A percentile compares a stretch with the other conserved stretches of the same genome.
Conservation (phyloP, 768 basidiomycete species). For the Boletus pseudopeckii region DNA sequence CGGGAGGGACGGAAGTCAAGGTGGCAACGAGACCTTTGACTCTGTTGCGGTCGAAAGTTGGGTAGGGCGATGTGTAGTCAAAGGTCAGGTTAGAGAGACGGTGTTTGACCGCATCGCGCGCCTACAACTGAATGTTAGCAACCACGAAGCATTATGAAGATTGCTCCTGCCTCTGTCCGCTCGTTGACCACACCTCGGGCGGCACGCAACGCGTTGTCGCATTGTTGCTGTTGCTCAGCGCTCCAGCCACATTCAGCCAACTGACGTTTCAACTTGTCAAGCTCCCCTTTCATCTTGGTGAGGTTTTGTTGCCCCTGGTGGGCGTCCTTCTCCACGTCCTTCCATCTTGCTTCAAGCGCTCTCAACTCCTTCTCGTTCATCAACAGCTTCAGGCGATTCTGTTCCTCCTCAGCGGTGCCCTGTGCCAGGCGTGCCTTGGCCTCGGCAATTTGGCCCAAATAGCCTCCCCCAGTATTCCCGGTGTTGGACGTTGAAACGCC, state of each 20-base stretch:
- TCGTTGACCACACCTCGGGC: slow-evolving; percentile 53
- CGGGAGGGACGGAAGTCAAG: slow-evolving; percentile 71
- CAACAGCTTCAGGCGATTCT: slow-evolving; percentile 67
- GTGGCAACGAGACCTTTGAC: slow-evolving; percentile 92
- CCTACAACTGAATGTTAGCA: slow-evolving; percentile 38
- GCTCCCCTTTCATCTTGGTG: slow-evolving; percentile 51
- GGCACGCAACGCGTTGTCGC: slow-evolving; percentile 46
- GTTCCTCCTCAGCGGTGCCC: slow-evolving; percentile 80
- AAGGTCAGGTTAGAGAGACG: slow-evolving; percentile 75
- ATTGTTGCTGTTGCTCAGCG: slow-evolving; percentile 63
- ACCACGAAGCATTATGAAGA: background rate
- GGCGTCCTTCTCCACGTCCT: slow-evolving; percentile 81
- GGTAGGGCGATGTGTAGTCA: slow-evolving; percentile 71
- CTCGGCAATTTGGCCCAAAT: slow-evolving; percentile 93
- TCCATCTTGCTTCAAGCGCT: slow-evolving; percentile 72
- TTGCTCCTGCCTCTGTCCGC: slow-evolving; percentile 56
- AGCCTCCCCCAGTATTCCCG: slow-evolving; percentile 79
- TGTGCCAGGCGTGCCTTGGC: slow-evolving; percentile 74
- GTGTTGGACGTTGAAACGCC: slow-evolving; percentile 73
- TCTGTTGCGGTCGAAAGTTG: slow-evolving; percentile 76
- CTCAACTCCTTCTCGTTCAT: slow-evolving; percentile 80
- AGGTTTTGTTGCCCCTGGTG: slow-evolving; percentile 71
- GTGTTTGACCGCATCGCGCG: slow-evolving; percentile 64
- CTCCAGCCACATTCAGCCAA: slow-evolving; percentile 72
- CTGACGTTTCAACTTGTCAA: slow-evolving; percentile 52